Evolutionary conservation across 2,329 filamentous ascomycete species (phyloP).

Genomic region (Fusarium sp.): DNA sequence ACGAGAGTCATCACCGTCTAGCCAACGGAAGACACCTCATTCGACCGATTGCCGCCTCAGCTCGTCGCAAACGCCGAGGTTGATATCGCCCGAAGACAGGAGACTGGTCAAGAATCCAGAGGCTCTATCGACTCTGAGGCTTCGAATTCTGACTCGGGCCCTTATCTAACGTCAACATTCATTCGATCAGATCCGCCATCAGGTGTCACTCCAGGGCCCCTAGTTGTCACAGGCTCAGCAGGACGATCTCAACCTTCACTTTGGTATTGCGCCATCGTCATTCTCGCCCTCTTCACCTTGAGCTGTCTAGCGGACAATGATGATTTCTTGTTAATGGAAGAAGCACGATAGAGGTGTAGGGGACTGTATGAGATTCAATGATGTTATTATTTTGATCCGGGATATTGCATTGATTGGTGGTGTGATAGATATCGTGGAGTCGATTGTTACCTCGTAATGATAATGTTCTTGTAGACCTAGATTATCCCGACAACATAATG

Average conservation of each 20-base stretch:
- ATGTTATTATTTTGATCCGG: not conserved
- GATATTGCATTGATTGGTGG: conserved; percentile 30
- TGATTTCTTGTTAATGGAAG: not conserved
- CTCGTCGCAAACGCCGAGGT: not conserved
- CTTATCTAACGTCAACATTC: not conserved
- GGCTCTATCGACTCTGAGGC: not conserved
- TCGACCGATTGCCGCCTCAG: not conserved
- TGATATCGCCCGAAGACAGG: conserved; percentile 4
- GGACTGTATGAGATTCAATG: not conserved
- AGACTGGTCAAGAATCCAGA: not conserved
- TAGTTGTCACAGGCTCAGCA: conserved; percentile 7
- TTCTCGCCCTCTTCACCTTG: not conserved
- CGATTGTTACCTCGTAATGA: conserved; percentile 34
- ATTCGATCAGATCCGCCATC: not conserved
- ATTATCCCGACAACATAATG: conserved; percentile 16
- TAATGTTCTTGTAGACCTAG: conserved; percentile 32
- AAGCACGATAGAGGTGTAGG: not conserved
- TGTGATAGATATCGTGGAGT: conserved; percentile 30
- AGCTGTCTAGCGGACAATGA: not conserved
- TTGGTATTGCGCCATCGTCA: not conserved
- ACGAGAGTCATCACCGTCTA: conserved; percentile 34
- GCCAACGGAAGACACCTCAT: conserved; percentile 23
- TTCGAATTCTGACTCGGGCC: not conserved
- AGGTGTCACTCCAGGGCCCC: not conserved
- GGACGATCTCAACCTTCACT: not conserved